A percentile compares a stretch with the other conserved stretches of the same genome.
Evolutionary conservation across 2,329 filamentous ascomycete species (phyloP).

Genomic region (Fusarium tjaetaba): DNA sequence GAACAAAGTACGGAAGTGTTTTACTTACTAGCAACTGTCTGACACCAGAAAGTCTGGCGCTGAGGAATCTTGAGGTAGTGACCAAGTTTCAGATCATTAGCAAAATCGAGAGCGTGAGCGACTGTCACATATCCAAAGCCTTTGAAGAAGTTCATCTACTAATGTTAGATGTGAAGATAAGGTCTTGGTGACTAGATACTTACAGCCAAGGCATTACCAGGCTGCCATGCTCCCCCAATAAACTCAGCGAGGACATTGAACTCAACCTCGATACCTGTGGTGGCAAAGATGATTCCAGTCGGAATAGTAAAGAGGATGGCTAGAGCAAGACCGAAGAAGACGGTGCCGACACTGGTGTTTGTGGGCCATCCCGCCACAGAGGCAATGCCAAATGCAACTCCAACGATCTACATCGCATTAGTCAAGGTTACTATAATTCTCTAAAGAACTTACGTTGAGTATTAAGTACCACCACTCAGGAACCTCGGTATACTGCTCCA

Average conservation of each 20-base stretch:
- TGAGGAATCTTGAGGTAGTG: constrained; percentile 59
- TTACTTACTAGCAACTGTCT: constrained; percentile 45
- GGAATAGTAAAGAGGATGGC: constrained; percentile 57
- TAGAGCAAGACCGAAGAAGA: constrained; percentile 56
- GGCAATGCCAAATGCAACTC: constrained; percentile 49
- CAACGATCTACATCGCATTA: constrained; percentile 30
- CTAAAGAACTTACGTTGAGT: constrained; percentile 19
- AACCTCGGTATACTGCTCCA: constrained; percentile 57
- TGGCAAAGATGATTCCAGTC: constrained; percentile 56
- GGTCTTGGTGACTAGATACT: rapidly evolving
- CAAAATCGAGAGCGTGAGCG: constrained; percentile 51
- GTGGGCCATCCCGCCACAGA: constrained; percentile 54
- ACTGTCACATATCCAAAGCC: constrained; percentile 52
- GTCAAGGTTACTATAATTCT: rapidly evolving
- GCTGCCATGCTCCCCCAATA: constrained; percentile 55
- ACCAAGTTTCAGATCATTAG: constrained; percentile 49
- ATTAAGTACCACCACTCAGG: constrained; percentile 58
- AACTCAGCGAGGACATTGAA: constrained; percentile 60
- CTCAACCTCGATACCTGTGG: constrained; percentile 55
- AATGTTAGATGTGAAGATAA: not conserved
- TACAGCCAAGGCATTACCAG: constrained; percentile 55
- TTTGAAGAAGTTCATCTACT: constrained; percentile 58
- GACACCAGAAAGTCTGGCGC: constrained; percentile 49
- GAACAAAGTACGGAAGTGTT: rapidly evolving
- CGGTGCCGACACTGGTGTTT: constrained; percentile 53